Evolutionary conservation across 257 asterid species (phyloP).

Genomic region (Fraxinus pennsylvanica): DNA sequence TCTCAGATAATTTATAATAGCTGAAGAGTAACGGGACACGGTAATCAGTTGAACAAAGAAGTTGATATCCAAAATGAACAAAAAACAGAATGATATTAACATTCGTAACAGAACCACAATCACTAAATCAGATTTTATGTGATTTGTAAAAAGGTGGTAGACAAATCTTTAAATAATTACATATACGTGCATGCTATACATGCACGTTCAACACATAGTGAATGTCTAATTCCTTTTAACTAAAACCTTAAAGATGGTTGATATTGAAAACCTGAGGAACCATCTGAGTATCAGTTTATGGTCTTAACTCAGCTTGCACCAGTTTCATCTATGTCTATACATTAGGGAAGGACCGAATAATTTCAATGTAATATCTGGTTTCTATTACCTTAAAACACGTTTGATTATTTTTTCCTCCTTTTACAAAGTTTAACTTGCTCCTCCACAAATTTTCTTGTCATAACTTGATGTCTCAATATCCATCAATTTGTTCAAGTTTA

Average conservation of each 20-base stretch:
- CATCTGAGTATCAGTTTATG: not conserved
- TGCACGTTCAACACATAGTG: not conserved
- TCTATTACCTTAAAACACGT: not conserved
- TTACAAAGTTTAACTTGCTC: not conserved
- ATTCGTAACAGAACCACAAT: not conserved
- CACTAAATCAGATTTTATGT: not conserved
- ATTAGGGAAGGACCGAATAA: not conserved
- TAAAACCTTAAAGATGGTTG: not conserved
- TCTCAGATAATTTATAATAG: not conserved
- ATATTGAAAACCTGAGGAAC: not conserved
- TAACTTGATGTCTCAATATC: not conserved
- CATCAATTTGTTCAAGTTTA: not conserved
- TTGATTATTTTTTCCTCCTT: not conserved
- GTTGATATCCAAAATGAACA: not conserved
- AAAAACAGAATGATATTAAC: not conserved
- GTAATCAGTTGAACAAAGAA: not conserved
- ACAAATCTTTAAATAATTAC: too few relatives aligned
- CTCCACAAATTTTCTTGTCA: not conserved
- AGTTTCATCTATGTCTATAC: not conserved
- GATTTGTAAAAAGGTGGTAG: not conserved
- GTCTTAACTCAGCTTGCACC: not conserved
- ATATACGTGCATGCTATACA: too few relatives aligned
- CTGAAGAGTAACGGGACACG: not conserved
- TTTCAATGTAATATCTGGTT: not conserved
- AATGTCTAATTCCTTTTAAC: not conserved